phyloP scores from a whole-genome alignment of 345 rosid species.

The Camelina neglecta region DNA sequence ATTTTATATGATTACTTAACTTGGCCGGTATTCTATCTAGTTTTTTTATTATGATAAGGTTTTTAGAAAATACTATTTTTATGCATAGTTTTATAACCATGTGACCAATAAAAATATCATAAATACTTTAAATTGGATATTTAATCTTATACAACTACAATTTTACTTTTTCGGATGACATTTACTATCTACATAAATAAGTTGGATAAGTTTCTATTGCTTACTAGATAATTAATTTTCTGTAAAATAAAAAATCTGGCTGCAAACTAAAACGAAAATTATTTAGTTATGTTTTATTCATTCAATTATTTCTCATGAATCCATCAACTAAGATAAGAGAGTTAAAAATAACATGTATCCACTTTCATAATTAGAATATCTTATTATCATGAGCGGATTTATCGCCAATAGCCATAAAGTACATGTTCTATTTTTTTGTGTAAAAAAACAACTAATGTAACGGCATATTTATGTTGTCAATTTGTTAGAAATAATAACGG shows the following conservation, averaged over 20 bases:
- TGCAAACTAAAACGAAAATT: not conserved
- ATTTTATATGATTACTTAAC: not conserved
- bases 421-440: not conserved
- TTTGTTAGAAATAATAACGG: not conserved
- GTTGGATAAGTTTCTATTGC: not conserved
- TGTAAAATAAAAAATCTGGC: not conserved
- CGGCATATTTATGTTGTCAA: not conserved
- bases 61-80: no score
- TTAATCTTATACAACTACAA: not conserved
- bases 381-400: not conserved
- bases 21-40: not conserved
- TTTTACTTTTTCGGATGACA: conserved; percentile 6
- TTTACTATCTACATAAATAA: not conserved
- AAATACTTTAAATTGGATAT: not conserved
- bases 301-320: not conserved
- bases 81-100: not conserved
- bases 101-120: not conserved
- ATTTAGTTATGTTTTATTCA: not conserved
- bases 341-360: not conserved
- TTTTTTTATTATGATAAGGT: no score
- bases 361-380: not conserved
- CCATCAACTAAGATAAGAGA: not conserved
- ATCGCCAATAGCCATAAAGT: not conserved
- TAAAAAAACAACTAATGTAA: not conserved
- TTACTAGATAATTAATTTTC: not conserved